Evolutionary conservation across 495 filamentous ascomycete species (phyloP).

Genomic region (Letharia columbiana): DNA sequence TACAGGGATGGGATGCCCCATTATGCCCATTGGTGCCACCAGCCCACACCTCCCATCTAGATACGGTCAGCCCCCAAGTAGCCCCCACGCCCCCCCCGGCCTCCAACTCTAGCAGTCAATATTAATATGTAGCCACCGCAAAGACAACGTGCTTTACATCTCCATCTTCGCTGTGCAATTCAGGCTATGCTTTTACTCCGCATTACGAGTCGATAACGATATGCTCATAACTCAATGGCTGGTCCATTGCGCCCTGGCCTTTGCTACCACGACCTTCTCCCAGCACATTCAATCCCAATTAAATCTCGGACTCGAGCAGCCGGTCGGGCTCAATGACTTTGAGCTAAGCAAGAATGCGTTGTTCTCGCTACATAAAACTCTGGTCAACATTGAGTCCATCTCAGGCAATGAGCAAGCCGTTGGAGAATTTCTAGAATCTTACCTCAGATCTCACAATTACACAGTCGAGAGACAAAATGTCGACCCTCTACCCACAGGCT

Average conservation of each 20-base stretch:
- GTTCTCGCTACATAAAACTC: conserved; percentile 66
- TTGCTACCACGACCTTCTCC: conserved; percentile 4
- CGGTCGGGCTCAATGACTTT: neutral
- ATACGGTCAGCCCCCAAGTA: neutral
- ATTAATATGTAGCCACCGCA: neutral
- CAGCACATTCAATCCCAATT: neutral
- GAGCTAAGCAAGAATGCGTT: conserved; percentile 33
- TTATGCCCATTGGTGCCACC: neutral
- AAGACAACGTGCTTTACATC: conserved; percentile 1
- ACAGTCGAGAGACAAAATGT: conserved; percentile 56
- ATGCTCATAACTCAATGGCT: neutral
- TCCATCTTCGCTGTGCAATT: neutral
- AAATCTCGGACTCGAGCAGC: neutral
- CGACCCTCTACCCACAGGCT: conserved; percentile 20
- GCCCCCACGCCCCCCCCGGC: neutral
- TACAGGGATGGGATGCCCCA: neutral
- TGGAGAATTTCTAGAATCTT: conserved; percentile 57
- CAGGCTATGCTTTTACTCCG: neutral
- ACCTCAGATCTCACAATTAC: conserved; percentile 57
- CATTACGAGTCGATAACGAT: neutral
- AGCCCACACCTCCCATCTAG: neutral
- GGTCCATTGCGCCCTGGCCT: neutral
- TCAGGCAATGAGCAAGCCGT: conserved; percentile 62
- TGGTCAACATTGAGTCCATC: conserved; percentile 70
- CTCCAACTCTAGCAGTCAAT: neutral